phyloP scores from a whole-genome alignment of 129 eudicot species.

The Chrysanthemum seticuspe region DNA sequence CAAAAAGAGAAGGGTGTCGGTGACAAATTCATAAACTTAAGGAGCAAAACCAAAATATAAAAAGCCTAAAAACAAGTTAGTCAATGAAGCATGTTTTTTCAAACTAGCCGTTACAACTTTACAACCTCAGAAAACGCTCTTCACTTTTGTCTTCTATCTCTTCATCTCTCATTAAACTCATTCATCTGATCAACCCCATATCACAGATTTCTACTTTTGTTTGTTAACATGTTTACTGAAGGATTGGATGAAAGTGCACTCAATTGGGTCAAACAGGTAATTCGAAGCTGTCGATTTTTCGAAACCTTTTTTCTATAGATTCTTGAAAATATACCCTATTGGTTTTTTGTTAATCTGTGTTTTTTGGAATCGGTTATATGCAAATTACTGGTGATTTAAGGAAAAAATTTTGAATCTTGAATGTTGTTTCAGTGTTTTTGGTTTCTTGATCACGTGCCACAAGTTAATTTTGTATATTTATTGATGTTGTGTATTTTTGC shows the following conservation, averaged over 20 bases:
- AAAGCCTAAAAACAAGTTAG: constrained; percentile 12
- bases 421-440: not conserved
- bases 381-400: too few species aligned
- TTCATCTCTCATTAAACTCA: constrained; percentile 18
- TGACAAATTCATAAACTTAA: not conserved
- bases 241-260: constrained; percentile 81
- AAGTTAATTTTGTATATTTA: not conserved
- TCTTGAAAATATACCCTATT: not conserved
- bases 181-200: constrained; percentile 8
- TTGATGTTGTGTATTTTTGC: not conserved
- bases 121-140: constrained; percentile 27
- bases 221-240: constrained; percentile 72
- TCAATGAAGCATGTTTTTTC: constrained; percentile 23
- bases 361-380: not conserved
- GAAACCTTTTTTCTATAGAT: not conserved
- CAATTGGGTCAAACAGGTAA: constrained; percentile 84
- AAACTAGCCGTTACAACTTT: constrained; percentile 44
- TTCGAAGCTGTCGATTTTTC: not conserved
- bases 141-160: constrained; percentile 1
- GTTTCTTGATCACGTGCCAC: not conserved
- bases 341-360: not conserved
- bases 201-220: constrained; percentile 5
- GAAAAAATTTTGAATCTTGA: constrained; percentile 10
- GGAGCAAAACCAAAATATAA: constrained; percentile 9
- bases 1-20: constrained; percentile 25